Evolutionary conservation across 1,284 basidiomycete genomes (phyloP).

Genomic region (Naganishia sp.): DNA sequence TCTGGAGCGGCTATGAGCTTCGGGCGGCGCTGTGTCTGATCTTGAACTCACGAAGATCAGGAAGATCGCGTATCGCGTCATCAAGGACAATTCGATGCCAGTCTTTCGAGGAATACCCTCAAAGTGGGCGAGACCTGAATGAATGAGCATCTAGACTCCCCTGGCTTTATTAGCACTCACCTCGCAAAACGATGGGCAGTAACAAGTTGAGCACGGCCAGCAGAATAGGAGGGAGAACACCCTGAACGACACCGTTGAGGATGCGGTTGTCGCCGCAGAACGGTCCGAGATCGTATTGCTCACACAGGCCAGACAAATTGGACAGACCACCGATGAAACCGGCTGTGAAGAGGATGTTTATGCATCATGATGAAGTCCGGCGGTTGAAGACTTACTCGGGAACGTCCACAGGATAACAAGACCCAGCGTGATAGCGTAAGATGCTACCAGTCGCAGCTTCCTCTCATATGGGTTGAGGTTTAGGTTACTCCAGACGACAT

Average conservation of each 20-base stretch:
- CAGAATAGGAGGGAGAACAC: constrained; percentile 67
- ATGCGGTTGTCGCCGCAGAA: constrained; percentile 38
- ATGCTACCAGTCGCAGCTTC: constrained; percentile 59
- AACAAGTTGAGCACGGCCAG: constrained; percentile 70
- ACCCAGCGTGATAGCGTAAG: constrained; percentile 60
- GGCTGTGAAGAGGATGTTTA: constrained; percentile 34
- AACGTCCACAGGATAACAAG: constrained; percentile 69
- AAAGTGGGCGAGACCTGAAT: constrained; percentile 63
- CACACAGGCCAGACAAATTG: constrained; percentile 56
- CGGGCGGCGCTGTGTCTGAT: neutral
- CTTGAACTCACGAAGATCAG: constrained; percentile 62
- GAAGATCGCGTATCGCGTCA: constrained; percentile 74
- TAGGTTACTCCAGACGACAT: constrained; percentile 68
- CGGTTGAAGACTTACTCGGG: constrained; percentile 50
- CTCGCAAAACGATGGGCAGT: constrained; percentile 67
- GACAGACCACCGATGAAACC: constrained; percentile 59
- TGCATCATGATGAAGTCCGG: neutral
- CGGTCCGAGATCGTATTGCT: constrained; percentile 55
- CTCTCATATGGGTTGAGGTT: constrained; percentile 85
- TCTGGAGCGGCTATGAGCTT: constrained; percentile 38
- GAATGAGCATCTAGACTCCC: neutral
- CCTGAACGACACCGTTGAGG: constrained; percentile 65
- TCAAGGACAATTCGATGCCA: constrained; percentile 70
- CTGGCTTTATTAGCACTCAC: constrained; percentile 50
- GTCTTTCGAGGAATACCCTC: constrained; percentile 73